Conservation (phyloP, 495 filamentous ascomycete genomes). For the Acidiella bohemica region DNA sequence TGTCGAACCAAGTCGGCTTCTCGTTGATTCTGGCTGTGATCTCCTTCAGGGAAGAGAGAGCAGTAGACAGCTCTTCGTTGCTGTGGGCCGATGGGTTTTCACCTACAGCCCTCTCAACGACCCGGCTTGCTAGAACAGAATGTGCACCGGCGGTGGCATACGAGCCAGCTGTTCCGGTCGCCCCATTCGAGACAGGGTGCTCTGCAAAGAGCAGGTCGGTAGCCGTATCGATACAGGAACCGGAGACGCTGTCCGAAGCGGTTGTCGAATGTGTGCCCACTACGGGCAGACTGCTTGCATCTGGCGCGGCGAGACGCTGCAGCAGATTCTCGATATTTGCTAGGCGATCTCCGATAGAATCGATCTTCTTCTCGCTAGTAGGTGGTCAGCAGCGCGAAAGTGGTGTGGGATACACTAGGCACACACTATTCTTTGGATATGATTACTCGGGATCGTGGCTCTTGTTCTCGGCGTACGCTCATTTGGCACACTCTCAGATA, state of each 20-base stretch:
- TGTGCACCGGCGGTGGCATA: background rate
- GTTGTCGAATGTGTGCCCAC: too few species aligned
- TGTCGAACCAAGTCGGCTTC: background rate
- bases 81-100: background rate
- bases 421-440: conserved; percentile 4
- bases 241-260: background rate
- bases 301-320: too few species aligned
- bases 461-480: background rate
- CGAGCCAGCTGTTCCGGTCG: too few species aligned
- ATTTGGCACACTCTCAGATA: background rate
- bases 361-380: conserved; percentile 2
- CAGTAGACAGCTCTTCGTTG: background rate
- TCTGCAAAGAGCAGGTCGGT: background rate
- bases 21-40: background rate
- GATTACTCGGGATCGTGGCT: background rate
- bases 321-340: conserved; percentile 1
- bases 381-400: background rate
- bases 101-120: background rate
- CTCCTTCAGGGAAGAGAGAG: background rate
- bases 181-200: background rate
- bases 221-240: background rate
- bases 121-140: background rate
- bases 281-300: too few species aligned
- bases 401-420: background rate
- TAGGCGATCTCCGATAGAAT: background rate